Conservation (phyloP, 495 filamentous ascomycete species). For the Podospora pseudoanserina region DNA sequence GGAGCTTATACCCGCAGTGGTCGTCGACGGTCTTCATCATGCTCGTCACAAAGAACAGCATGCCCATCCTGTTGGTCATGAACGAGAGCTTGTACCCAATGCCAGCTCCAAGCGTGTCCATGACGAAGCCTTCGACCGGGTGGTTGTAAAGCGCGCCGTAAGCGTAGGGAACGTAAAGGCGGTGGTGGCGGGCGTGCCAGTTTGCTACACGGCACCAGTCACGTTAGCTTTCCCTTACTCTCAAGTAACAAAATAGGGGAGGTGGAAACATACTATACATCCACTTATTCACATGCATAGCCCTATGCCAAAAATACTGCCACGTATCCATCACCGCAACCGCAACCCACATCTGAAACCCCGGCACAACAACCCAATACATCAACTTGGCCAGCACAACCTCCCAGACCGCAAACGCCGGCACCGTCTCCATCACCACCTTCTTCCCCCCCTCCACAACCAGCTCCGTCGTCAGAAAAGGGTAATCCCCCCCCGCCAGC, state of each 20-base stretch:
- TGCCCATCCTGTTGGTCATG: slow-evolving; percentile 73
- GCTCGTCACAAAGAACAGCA: slow-evolving; percentile 78
- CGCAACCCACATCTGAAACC: slow-evolving; percentile 67
- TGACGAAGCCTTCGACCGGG: slow-evolving; percentile 84
- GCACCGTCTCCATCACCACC: slow-evolving; percentile 29
- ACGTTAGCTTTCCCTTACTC: neutral
- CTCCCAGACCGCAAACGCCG: slow-evolving; percentile 72
- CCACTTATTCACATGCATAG: slow-evolving; percentile 93
- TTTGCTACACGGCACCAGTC: neutral
- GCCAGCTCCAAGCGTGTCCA: slow-evolving; percentile 84
- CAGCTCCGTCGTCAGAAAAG: slow-evolving; percentile 48
- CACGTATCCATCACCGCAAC: slow-evolving; percentile 82
- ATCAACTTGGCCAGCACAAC: slow-evolving; percentile 64
- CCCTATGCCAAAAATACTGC: slow-evolving; percentile 94
- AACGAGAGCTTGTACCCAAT: slow-evolving; percentile 73
- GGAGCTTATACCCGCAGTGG: slow-evolving; percentile 92
- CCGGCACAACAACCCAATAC: slow-evolving; percentile 76
- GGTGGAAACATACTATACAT: slow-evolving; percentile 77
- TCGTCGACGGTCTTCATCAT: slow-evolving; percentile 97
- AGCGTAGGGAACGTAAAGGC: slow-evolving; percentile 94
- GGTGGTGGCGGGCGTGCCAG: slow-evolving; percentile 93
- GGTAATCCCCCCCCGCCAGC: slow-evolving; percentile 71
- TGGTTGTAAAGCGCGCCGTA: slow-evolving; percentile 98
- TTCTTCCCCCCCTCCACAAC: slow-evolving; percentile 37
- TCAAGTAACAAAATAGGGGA: neutral